Evolutionary conservation across 2,329 filamentous ascomycete species (phyloP).

Genomic region (Cadophora malorum): DNA sequence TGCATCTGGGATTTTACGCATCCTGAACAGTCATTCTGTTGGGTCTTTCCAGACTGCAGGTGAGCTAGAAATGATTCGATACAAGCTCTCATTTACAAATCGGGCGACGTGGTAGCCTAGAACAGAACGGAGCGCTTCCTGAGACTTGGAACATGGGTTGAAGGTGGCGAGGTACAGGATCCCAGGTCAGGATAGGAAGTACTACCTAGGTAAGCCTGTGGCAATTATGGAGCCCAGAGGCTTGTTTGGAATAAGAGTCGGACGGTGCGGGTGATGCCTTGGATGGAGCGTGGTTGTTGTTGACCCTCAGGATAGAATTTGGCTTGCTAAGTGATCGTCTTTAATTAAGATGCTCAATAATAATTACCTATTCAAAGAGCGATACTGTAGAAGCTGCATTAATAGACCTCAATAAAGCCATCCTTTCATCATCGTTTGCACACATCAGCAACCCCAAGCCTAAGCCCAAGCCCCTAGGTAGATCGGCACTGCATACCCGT

Average conservation of each 20-base stretch:
- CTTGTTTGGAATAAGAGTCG: constrained; percentile 19
- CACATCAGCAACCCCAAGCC: background rate
- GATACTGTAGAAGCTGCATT: background rate
- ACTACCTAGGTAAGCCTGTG: too few species aligned
- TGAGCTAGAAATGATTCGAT: too few species aligned
- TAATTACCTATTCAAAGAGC: too few species aligned
- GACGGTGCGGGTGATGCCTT: background rate
- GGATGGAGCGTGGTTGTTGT: background rate
- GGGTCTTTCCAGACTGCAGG: too few species aligned
- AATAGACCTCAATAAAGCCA: background rate
- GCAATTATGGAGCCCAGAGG: constrained; percentile 11
- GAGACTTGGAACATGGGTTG: background rate
- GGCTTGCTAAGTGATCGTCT: background rate
- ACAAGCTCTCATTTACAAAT: too few species aligned
- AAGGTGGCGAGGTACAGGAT: background rate
- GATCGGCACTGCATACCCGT: constrained; percentile 1
- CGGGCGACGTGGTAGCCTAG: background rate
- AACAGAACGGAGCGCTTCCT: constrained; percentile 1
- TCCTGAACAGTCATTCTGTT: too few species aligned
- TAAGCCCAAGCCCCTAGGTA: background rate
- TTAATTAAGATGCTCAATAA: too few species aligned
- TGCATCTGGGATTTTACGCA: too few species aligned
- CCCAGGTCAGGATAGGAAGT: background rate
- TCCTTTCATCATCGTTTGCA: background rate
- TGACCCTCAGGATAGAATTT: background rate